Percentiles rank a stretch among this genome's conserved stretches.
Conservation (phyloP, 305 asterid genomes). For the Striga hermonthica region DNA sequence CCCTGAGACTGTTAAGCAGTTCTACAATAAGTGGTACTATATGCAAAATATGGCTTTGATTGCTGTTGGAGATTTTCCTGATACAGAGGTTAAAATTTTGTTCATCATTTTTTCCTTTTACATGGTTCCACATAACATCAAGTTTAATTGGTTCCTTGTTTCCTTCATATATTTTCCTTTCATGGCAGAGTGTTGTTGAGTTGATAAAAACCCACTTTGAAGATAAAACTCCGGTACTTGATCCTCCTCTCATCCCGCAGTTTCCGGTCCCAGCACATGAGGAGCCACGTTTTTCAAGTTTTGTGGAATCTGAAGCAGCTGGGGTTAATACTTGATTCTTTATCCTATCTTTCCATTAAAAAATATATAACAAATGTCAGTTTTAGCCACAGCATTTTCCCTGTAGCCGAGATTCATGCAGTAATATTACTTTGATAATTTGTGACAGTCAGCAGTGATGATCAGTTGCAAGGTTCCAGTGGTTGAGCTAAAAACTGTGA, state of each 20-base stretch:
- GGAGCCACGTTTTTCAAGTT: constrained; percentile 84
- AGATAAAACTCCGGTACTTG: constrained; percentile 52
- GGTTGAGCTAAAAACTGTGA: constrained; percentile 71
- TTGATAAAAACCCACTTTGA: constrained; percentile 80
- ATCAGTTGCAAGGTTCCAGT: constrained; percentile 83
- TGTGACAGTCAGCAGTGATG: constrained; percentile 92
- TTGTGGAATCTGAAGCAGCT: constrained; percentile 94
- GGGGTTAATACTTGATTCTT: constrained; percentile 57
- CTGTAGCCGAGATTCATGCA: constrained; percentile 15
- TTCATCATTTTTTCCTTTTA: constrained; percentile 12
- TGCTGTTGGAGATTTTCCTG: constrained; percentile 93
- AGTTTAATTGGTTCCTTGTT: constrained; percentile 28
- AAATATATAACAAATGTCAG: neutral
- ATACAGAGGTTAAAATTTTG: constrained; percentile 58
- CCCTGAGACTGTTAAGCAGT: constrained; percentile 69
- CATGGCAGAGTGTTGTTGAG: constrained; percentile 71
- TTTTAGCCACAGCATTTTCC: constrained; percentile 17
- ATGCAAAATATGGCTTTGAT: constrained; percentile 89
- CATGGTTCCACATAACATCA: constrained; percentile 14
- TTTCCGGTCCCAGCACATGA: constrained; percentile 77
- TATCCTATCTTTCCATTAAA: constrained; percentile 17
- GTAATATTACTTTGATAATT: constrained; percentile 31
- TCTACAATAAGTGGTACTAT: constrained; percentile 85
- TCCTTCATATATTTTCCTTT: constrained; percentile 31
- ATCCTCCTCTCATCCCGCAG: constrained; percentile 58